Evolutionary conservation across 2,329 filamentous ascomycete species (phyloP).

Genomic region (Alternaria viburni): DNA sequence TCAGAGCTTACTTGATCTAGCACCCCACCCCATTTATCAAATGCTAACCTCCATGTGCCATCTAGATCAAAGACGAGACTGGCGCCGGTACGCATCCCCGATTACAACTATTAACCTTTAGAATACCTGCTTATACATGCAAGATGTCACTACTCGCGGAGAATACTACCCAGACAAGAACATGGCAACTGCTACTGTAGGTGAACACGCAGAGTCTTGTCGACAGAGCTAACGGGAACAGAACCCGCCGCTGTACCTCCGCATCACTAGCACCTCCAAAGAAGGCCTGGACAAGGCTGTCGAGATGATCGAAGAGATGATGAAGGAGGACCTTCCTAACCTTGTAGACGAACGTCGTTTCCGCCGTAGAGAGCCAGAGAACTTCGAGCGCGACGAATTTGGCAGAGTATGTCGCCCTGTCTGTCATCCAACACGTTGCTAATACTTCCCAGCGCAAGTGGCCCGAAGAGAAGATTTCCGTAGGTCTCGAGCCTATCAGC

Average conservation of each 20-base stretch:
- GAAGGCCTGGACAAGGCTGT: slow-evolving; percentile 90
- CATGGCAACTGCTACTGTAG: slow-evolving; percentile 91
- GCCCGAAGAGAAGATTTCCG: slow-evolving; percentile 94
- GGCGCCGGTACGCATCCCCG: slow-evolving; percentile 94
- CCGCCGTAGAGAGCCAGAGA: slow-evolving; percentile 79
- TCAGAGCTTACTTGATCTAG: slow-evolving; percentile 57
- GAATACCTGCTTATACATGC: slow-evolving; percentile 66
- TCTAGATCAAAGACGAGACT: slow-evolving; percentile 99
- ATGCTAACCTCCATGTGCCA: slow-evolving; percentile 92
- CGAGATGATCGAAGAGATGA: slow-evolving; percentile 87
- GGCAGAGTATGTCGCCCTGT: slow-evolving; percentile 70
- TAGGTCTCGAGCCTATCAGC: slow-evolving; percentile 86
- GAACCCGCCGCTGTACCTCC: slow-evolving; percentile 93
- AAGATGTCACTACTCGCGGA: slow-evolving; percentile 99
- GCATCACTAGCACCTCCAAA: slow-evolving; percentile 91
- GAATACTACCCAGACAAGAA: slow-evolving; percentile 97
- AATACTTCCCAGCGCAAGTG: slow-evolving; percentile 79
- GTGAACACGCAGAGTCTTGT: slow-evolving; percentile 9
- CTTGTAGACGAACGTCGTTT: slow-evolving; percentile 94
- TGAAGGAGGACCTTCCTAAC: slow-evolving; percentile 94
- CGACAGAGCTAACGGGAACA: slow-evolving; percentile 47
- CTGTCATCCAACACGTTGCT: slow-evolving; percentile 18
- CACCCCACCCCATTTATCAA: slow-evolving; percentile 70
- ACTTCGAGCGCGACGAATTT: slow-evolving; percentile 86
- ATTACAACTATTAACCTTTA: slow-evolving; percentile 67